Evolutionary conservation across 345 rosid species (phyloP).

Genomic region (Clarkia xantiana): DNA sequence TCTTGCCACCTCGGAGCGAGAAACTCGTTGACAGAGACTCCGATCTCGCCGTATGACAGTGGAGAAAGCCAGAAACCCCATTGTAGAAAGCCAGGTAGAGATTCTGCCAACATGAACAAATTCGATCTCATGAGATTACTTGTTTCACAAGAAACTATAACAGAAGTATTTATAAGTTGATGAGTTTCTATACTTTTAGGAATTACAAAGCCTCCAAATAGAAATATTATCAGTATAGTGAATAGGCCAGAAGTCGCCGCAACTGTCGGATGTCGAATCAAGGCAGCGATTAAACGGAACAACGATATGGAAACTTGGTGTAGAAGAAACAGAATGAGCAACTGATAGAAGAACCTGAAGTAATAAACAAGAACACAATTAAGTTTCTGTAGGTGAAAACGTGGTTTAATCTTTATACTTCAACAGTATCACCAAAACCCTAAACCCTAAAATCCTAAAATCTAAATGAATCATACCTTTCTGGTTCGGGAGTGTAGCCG

Average conservation of each 20-base stretch:
- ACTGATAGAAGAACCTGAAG: slow-evolving; percentile 30
- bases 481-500: slow-evolving; percentile 37
- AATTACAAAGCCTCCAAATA: slow-evolving; percentile 39
- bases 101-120: slow-evolving; percentile 17
- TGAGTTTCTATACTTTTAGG: slow-evolving; percentile 19
- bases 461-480: slow-evolving; percentile 14
- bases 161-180: neutral
- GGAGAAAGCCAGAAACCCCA: slow-evolving; percentile 50
- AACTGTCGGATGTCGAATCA: slow-evolving; percentile 17
- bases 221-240: slow-evolving; percentile 8
- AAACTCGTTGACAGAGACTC: slow-evolving; percentile 28
- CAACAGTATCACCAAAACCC: too few relatives aligned
- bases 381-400: too few relatives aligned
- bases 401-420: too few relatives aligned
- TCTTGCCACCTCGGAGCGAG: slow-evolving; percentile 43
- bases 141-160: neutral
- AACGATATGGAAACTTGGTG: slow-evolving; percentile 31
- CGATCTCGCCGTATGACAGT: slow-evolving; percentile 33
- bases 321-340: slow-evolving; percentile 27
- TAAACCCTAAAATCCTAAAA: too few relatives aligned
- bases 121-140: neutral
- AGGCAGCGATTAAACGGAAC: slow-evolving; percentile 32
- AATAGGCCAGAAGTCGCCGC: slow-evolving; percentile 16
- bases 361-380: neutral
- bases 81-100: slow-evolving; percentile 28